These are phyloP conservation scores for Collybia sordida DNA, from an alignment of 768 basidiomycete species.

Conservation along the genomic window DNA sequence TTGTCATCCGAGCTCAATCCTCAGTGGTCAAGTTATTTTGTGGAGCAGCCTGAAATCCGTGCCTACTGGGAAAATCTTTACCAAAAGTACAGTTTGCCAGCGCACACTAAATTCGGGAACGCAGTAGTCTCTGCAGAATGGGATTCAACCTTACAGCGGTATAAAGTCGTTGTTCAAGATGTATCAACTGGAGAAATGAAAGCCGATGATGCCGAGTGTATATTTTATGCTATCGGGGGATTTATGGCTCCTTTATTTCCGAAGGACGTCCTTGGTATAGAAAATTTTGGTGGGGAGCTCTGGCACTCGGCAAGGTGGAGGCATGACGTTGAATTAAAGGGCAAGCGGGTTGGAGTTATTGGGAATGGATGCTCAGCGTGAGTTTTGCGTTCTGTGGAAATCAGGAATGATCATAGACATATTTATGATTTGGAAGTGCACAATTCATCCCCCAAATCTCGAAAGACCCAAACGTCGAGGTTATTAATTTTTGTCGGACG, in stretches of 20 bases:
- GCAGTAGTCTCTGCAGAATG: constrained; percentile 42
- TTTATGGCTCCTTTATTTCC: constrained; percentile 49
- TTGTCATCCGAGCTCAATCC: constrained; percentile 56
- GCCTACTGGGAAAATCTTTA: constrained; percentile 50
- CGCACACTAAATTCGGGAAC: constrained; percentile 41
- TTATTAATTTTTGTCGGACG: constrained; percentile 60
- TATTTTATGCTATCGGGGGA: constrained; percentile 52
- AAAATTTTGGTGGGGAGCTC: constrained; percentile 44
- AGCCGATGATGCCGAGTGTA: constrained; percentile 37
- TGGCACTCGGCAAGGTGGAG: constrained; percentile 61
- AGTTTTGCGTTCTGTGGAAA: constrained; percentile 17
- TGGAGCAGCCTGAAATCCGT: constrained; percentile 47
- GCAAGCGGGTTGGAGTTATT: constrained; percentile 58
- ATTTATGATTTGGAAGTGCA: constrained; percentile 35
- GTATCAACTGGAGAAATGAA: constrained; percentile 32
- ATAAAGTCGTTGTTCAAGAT: constrained; percentile 39
- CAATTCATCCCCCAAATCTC: constrained; percentile 60
- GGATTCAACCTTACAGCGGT: constrained; percentile 41
- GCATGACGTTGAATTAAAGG: constrained; percentile 49
- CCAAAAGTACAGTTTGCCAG: constrained; percentile 40
- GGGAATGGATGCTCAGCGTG: constrained; percentile 65
- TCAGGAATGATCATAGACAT: not conserved
- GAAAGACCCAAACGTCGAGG: constrained; percentile 43
- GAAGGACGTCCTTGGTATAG: constrained; percentile 39
- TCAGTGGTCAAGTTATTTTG: constrained; percentile 46